Evolutionary conservation across 1,139 yeast species (phyloP), one percentile per base, ranked within the genome.

Genomic region (Candida dubliniensis): DNA sequence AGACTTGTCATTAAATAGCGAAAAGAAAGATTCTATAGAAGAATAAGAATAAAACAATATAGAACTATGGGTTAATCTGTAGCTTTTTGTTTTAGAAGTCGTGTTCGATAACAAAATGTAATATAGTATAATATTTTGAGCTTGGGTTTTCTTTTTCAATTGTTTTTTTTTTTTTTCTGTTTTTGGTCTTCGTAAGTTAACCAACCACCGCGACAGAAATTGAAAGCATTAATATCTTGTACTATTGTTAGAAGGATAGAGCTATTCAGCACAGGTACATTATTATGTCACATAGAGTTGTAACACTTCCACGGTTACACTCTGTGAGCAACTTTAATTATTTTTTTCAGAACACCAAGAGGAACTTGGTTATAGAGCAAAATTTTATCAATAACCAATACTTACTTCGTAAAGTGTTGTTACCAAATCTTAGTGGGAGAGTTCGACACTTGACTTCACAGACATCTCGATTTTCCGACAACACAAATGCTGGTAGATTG

Each of bases 301-400:
- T 60, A 39, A 46, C 58, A 30, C 45, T 62, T 40, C 64, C 71
- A 12, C 59, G 64, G 55, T 55, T 66, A 41, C 63, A 63, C 48
- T 53, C 61, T 31, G 59, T 61, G 34, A 53, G 64, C 31, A 63
- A 64, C 47, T 69, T 70, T 53, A 71, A 68, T 51, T 72, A 61
- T 49, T 73, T 73, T 58, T 71, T 65, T 56, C 63, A 67, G 29
- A 73, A 73, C 47, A 61, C 73, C 8, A 69, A 61, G 46, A 62
- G 57, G 46, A 62, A 57, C 34, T 56, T 70, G 31, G 46, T 57
- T 14, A 51, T 66, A 34, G 59, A 66, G 31, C 73, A 67, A 39
- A 71, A 61, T 50, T 72, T 73, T 50, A 52, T 71, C 38, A 62
- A 57, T 43, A 73, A 73, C 49, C 71, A 65, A 47, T 58, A 51